Percentiles rank a stretch among this genome's conserved stretches.
Evolutionary conservation across 306 rosid genomes (phyloP).

Genomic region (Acacia confusa): DNA sequence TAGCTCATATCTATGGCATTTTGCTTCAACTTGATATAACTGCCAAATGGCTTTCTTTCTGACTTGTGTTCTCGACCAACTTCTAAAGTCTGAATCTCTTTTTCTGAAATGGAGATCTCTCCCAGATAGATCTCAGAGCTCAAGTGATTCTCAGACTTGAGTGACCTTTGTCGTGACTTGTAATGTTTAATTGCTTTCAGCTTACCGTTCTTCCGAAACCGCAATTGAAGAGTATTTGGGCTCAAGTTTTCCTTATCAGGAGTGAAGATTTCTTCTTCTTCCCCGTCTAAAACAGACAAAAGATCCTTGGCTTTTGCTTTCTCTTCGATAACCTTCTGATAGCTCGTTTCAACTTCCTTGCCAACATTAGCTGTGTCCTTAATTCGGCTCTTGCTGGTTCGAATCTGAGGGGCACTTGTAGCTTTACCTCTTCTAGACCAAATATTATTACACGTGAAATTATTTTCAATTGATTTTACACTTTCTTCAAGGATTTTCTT

Average conservation of each 20-base stretch:
- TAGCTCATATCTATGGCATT: constrained; percentile 11
- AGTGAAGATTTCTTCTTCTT: constrained; percentile 52
- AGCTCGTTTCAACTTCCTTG: constrained; percentile 29
- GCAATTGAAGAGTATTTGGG: constrained; percentile 47
- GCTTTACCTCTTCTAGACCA: constrained; percentile 75
- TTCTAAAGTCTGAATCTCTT: constrained; percentile 49
- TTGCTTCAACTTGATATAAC: constrained; percentile 39
- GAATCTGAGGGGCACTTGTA: constrained; percentile 52
- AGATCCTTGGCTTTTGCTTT: constrained; percentile 31
- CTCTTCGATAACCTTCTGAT: constrained; percentile 31
- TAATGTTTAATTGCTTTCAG: constrained; percentile 42
- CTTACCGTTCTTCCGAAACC: constrained; percentile 50
- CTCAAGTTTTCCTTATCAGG: constrained; percentile 73
- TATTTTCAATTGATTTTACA: constrained; percentile 32
- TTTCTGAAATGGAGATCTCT: constrained; percentile 38
- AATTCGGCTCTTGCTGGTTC: constrained; percentile 42
- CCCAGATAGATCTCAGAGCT: constrained; percentile 37
- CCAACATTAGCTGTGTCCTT: constrained; percentile 25
- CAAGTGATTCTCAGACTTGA: constrained; percentile 28
- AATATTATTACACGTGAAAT: constrained; percentile 37
- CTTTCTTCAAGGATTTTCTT: constrained; percentile 26
- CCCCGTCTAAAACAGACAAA: constrained; percentile 38
- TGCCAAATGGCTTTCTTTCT: constrained; percentile 36
- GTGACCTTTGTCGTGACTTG: constrained; percentile 32
- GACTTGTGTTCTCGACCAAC: constrained; percentile 42